Conservation (phyloP, 352 stramenopile species). For the Globisporangium rhizosaccharum region DNA sequence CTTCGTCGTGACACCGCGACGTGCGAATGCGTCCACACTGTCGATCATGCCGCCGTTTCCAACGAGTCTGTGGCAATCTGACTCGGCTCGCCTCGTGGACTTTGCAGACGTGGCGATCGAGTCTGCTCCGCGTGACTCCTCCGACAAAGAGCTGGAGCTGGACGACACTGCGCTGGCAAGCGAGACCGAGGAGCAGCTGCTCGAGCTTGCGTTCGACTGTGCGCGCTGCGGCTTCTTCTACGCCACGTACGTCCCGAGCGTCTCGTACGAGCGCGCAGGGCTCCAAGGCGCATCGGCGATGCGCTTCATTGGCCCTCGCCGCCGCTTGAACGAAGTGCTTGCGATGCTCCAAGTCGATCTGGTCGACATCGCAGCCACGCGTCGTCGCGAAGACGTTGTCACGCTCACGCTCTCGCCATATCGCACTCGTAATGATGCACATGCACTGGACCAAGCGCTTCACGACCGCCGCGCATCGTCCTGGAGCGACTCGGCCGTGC, state of each 20-base stretch:
- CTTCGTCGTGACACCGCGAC: conserved; percentile 2
- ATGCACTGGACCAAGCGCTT: too few species aligned
- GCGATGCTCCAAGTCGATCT: conserved; percentile 15
- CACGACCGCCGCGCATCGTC: neutral
- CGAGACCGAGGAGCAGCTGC: conserved; percentile 1
- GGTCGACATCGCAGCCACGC: neutral
- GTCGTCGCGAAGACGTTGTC: neutral
- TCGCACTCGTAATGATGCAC: neutral
- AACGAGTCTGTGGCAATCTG: neutral
- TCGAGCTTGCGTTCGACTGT: conserved; percentile 24
- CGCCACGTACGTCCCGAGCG: conserved; percentile 21
- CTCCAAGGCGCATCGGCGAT: conserved; percentile 14
- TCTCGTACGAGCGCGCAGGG: conserved; percentile 37
- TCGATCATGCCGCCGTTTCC: neutral
- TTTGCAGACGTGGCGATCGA: neutral
- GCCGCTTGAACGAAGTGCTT: conserved; percentile 19
- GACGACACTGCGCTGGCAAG: neutral
- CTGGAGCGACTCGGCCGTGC: conserved; percentile 5
- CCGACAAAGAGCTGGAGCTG: neutral
- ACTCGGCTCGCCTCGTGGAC: neutral
- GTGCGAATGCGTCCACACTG: neutral
- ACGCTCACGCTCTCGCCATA: conserved; percentile 6
- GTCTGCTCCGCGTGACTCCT: too few species aligned
- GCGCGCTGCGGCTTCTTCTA: conserved; percentile 23
- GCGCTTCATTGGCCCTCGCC: conserved; percentile 17